A percentile compares a stretch with the other conserved stretches of the same genome.
phyloP scores from a whole-genome alignment of 2,329 filamentous ascomycete species.

The Colletotrichum sp. region DNA sequence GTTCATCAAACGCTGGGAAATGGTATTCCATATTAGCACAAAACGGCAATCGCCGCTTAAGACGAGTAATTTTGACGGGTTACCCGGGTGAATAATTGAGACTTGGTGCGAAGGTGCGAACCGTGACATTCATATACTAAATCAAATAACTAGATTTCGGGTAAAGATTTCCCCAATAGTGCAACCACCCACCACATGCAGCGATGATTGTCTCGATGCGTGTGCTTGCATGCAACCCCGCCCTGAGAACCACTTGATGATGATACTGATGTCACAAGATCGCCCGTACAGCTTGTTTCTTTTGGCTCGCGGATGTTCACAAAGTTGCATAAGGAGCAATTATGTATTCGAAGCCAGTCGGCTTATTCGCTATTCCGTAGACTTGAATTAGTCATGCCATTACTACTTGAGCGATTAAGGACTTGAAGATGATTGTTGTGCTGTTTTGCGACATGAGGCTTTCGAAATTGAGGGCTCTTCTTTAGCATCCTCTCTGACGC shows the following conservation, averaged over 20 bases:
- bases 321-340: not conserved
- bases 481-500: not conserved
- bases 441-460: not conserved
- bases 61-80: not conserved
- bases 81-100: not conserved
- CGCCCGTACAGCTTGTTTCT: not conserved
- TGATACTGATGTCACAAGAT: not conserved
- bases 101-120: not conserved
- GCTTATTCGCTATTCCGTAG: not conserved
- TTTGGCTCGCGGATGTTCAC: not conserved
- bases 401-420: fast-evolving
- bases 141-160: not conserved
- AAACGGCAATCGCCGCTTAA: not conserved
- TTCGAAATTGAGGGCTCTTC: not conserved
- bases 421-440: not conserved
- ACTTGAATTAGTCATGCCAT: not conserved
- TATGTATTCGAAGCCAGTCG: no score
- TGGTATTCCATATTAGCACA: not conserved
- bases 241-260: not conserved
- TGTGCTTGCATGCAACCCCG: not conserved
- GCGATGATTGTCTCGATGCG: not conserved
- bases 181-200: not conserved
- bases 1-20: not conserved
- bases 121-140: not conserved
- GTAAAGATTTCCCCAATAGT: not conserved